phyloP scores from a whole-genome alignment of 495 filamentous ascomycete genomes.

The Parmelia sp. region DNA sequence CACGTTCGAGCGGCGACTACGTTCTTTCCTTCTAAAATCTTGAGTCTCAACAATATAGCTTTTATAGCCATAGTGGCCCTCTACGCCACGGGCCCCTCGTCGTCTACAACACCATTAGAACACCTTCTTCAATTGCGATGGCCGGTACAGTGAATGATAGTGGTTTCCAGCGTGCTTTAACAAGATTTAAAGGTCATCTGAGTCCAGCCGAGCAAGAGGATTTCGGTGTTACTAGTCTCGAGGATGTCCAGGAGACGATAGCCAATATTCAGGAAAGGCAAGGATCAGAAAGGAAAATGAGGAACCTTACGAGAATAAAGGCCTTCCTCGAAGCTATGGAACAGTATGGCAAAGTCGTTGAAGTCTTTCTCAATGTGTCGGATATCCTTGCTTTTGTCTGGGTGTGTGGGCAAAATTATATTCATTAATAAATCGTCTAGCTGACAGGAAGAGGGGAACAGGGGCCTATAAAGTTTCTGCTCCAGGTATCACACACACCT shows the following conservation, averaged over 20 bases:
- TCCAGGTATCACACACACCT: not conserved
- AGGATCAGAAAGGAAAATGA: slow-evolving; percentile 21
- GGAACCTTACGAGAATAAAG: slow-evolving; percentile 33
- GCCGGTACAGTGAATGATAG: not conserved
- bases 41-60: not conserved
- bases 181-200: not conserved
- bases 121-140: not conserved
- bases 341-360: slow-evolving; percentile 36
- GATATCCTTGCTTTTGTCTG: slow-evolving; percentile 38
- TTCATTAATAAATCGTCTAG: not conserved
- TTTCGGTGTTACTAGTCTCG: not conserved
- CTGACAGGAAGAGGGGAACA: not conserved
- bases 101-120: too few species aligned
- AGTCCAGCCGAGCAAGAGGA: not conserved
- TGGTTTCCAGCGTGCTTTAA: not conserved
- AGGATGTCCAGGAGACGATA: not conserved
- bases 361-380: slow-evolving; percentile 34
- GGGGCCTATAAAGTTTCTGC: not conserved
- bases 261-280: not conserved
- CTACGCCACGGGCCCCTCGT: not conserved
- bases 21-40: not conserved
- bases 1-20: not conserved
- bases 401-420: slow-evolving; percentile 19
- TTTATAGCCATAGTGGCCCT: not conserved
- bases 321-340: slow-evolving; percentile 39